These are phyloP conservation scores for Thermothielavioides terrestris DNA, from an alignment of 495 filamentous ascomycete species.

Conservation along the genomic window DNA sequence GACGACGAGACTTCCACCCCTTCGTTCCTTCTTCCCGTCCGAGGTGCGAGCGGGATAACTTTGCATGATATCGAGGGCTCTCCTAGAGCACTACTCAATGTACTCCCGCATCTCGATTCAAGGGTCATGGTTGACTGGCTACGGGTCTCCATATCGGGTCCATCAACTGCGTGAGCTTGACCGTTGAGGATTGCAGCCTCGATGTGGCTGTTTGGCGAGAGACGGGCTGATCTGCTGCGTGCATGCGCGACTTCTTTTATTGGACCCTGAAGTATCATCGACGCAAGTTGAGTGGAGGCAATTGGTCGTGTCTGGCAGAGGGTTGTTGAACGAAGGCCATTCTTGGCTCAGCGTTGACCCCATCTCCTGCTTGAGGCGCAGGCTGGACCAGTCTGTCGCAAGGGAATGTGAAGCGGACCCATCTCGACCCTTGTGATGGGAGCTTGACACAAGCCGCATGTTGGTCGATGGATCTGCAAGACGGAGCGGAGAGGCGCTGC, in stretches of 20 bases:
- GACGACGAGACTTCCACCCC: neutral
- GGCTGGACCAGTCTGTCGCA: neutral
- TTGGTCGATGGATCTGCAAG: neutral
- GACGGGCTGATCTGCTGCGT: neutral
- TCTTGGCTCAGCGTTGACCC: neutral
- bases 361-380: neutral
- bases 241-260: conserved; percentile 9
- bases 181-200: neutral
- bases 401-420: neutral
- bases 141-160: too few relatives aligned
- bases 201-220: neutral
- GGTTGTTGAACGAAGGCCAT: neutral
- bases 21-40: too few relatives aligned
- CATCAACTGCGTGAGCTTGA: neutral
- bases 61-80: too few relatives aligned
- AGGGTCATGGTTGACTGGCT: too few relatives aligned
- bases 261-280: neutral
- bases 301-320: neutral
- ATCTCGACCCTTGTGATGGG: neutral
- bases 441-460: neutral
- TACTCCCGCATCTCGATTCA: too few relatives aligned
- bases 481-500: too few relatives aligned
- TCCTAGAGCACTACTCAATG: too few relatives aligned
- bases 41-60: too few relatives aligned
- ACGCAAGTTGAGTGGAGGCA: neutral